These are phyloP conservation scores for Rhodosporidiobolus sp. DNA, from an alignment of 768 basidiomycete species.

Conservation along the genomic window DNA sequence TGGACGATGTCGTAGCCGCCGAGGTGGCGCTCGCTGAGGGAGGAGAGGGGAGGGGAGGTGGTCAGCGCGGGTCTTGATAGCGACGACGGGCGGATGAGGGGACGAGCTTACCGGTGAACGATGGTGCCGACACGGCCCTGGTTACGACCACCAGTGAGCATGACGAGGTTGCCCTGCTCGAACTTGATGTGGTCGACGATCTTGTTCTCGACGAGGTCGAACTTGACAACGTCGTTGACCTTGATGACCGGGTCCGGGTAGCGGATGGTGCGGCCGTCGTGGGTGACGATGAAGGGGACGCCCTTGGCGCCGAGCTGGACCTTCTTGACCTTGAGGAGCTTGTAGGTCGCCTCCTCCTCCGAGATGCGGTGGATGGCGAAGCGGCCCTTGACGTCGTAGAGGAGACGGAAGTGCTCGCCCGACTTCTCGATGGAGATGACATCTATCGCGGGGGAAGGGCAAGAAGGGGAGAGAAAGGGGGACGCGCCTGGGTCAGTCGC, in stretches of 20 bases:
- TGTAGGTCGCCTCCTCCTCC: conserved; percentile 85
- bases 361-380: conserved; percentile 99
- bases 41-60: too few species aligned
- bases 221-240: conserved; percentile 92
- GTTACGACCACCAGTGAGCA: conserved; percentile 98
- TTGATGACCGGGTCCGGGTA: conserved; percentile 95
- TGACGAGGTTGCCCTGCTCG: conserved; percentile 88
- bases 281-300: conserved; percentile 95
- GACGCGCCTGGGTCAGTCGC: conserved; percentile 23
- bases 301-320: conserved; percentile 88
- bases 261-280: conserved; percentile 99
- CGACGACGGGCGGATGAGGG: too few species aligned
- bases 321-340: conserved; percentile 63
- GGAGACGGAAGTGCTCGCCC: conserved; percentile 96
- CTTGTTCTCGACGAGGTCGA: conserved; percentile 88
- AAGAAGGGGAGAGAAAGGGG: not conserved
- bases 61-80: too few species aligned
- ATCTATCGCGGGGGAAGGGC: conserved; percentile 55
- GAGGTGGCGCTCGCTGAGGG: conserved; percentile 82
- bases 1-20: conserved; percentile 95
- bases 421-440: conserved; percentile 97
- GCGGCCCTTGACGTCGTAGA: conserved; percentile 99
- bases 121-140: conserved; percentile 98
- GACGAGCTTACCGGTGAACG: conserved; percentile 64
- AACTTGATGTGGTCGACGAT: conserved; percentile 88